Percentiles rank a stretch among this genome's conserved stretches.
phyloP scores from a whole-genome alignment of 257 asterid species.

The Przewalskia tangutica region DNA sequence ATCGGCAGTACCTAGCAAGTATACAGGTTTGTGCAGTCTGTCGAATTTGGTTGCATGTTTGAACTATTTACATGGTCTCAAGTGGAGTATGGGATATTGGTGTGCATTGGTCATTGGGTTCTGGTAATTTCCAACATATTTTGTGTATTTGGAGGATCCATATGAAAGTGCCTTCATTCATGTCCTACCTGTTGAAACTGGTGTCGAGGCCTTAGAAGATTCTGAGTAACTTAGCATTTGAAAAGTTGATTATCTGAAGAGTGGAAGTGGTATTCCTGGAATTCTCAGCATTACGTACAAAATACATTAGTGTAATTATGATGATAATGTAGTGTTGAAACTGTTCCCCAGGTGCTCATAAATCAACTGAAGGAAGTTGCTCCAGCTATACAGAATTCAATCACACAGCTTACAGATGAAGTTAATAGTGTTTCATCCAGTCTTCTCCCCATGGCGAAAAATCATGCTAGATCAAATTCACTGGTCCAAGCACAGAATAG shows the following conservation, averaged over 20 bases:
- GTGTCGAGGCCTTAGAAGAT: neutral
- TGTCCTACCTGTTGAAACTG: neutral
- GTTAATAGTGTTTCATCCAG: slow-evolving; percentile 63
- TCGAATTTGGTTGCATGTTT: neutral
- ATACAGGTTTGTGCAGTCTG: slow-evolving; percentile 54
- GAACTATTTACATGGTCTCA: neutral
- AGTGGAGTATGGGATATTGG: neutral
- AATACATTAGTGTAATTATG: neutral
- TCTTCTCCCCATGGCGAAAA: slow-evolving; percentile 47
- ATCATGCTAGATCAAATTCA: slow-evolving; percentile 53
- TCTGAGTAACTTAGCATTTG: slow-evolving; percentile 2
- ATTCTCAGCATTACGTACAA: neutral
- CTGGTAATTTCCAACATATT: neutral
- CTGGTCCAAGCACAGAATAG: slow-evolving; percentile 66
- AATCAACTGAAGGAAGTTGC: slow-evolving; percentile 93
- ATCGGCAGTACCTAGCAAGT: slow-evolving; percentile 88
- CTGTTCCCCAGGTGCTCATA: slow-evolving; percentile 68
- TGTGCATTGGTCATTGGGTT: slow-evolving; percentile 1
- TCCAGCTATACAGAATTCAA: slow-evolving; percentile 86
- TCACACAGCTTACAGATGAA: slow-evolving; percentile 76
- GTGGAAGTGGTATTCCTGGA: slow-evolving; percentile 2
- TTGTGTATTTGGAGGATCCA: neutral
- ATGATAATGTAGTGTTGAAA: neutral
- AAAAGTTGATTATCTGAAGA: slow-evolving; percentile 1
- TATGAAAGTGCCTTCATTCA: slow-evolving; percentile 1